Evolutionary conservation across 2,329 filamentous ascomycete genomes (phyloP).

Genomic region (Aureobasidium sp.): DNA sequence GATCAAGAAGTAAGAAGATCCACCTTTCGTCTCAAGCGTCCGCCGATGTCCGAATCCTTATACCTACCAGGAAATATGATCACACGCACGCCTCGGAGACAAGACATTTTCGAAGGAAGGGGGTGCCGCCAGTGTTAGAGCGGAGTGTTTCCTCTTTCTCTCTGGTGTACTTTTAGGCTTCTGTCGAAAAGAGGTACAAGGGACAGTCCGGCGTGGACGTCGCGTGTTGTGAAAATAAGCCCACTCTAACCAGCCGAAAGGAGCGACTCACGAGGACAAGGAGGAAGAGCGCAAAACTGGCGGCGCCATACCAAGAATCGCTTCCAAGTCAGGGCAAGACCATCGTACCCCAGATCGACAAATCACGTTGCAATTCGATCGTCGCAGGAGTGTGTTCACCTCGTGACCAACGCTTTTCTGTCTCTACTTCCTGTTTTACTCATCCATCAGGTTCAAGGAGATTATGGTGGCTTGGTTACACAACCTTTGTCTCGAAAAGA

Average conservation of each 20-base stretch:
- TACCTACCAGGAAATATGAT: too few species aligned
- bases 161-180: conserved; percentile 9
- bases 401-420: conserved; percentile 2
- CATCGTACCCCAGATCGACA: conserved; percentile 12
- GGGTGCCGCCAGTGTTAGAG: background rate
- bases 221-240: background rate
- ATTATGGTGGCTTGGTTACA: conserved; percentile 3
- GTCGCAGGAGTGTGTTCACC: background rate
- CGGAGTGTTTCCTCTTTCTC: background rate
- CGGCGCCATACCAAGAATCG: conserved; percentile 15
- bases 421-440: background rate
- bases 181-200: conserved; percentile 17
- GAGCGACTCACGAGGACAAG: conserved; percentile 1
- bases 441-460: background rate
- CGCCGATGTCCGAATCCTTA: conserved; percentile 15
- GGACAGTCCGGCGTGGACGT: conserved; percentile 1
- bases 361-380: background rate
- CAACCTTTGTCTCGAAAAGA: background rate
- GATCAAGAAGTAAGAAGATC: conserved; percentile 9
- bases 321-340: background rate
- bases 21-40: conserved; percentile 17
- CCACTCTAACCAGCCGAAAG: background rate
- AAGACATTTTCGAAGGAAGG: background rate
- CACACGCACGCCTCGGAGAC: conserved; percentile 5
- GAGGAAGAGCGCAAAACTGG: background rate